A percentile compares a stretch with the other conserved stretches of the same genome.
phyloP scores from a whole-genome alignment of 441 rosid species.

The Kokia cookei region DNA sequence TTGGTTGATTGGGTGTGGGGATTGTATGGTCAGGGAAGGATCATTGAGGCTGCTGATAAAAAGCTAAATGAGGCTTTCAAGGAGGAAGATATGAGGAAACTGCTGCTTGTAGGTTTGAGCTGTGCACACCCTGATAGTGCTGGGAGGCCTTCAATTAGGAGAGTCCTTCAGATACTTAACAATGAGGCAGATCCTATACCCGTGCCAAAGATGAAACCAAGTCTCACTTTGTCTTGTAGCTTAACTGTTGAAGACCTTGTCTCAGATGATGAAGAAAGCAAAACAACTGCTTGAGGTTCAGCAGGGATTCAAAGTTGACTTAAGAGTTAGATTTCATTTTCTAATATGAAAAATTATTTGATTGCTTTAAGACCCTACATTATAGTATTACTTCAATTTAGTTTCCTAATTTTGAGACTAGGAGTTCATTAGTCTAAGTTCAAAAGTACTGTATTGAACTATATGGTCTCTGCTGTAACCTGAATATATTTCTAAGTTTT shows the following conservation, averaged over 20 bases:
- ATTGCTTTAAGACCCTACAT: slow-evolving; percentile 19
- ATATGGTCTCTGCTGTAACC: slow-evolving; percentile 17
- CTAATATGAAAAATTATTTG: not conserved
- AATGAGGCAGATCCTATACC: slow-evolving; percentile 47
- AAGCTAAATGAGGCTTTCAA: slow-evolving; percentile 52
- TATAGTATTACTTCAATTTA: not conserved
- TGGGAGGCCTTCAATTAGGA: slow-evolving; percentile 76
- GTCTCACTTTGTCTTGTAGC: slow-evolving; percentile 61
- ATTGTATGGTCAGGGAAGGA: slow-evolving; percentile 57
- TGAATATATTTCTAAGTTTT: not conserved
- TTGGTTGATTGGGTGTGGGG: slow-evolving; percentile 95
- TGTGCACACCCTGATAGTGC: slow-evolving; percentile 78
- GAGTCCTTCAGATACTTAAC: slow-evolving; percentile 78
- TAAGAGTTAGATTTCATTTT: not conserved
- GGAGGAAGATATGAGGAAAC: slow-evolving; percentile 71
- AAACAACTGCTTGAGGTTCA: slow-evolving; percentile 4
- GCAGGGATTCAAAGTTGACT: slow-evolving; percentile 12
- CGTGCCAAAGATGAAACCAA: slow-evolving; percentile 72
- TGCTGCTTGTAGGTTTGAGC: slow-evolving; percentile 68
- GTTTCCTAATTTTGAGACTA: slow-evolving; percentile 6
- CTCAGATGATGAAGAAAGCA: slow-evolving; percentile 53
- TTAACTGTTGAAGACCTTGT: slow-evolving; percentile 75
- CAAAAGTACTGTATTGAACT: slow-evolving; percentile 59
- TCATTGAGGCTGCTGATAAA: slow-evolving; percentile 64
- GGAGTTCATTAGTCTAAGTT: slow-evolving; percentile 33